Conservation (phyloP, 2,329 filamentous ascomycete genomes). For the Aspergillus ibericus region DNA sequence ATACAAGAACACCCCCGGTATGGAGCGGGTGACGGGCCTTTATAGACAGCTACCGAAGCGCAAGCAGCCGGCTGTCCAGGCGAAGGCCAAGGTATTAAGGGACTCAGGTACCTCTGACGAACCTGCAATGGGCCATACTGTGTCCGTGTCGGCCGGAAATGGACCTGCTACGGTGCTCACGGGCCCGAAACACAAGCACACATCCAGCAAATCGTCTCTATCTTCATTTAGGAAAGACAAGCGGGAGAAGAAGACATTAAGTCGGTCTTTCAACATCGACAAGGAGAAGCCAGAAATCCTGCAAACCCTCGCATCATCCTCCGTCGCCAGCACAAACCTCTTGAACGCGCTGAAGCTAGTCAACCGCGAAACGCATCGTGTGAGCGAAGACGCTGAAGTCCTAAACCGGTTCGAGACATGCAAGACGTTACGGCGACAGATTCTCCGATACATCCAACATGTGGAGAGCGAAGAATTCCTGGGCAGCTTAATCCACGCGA, state of each 20-base stretch:
- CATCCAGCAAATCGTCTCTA: constrained; percentile 36
- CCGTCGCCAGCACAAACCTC: constrained; percentile 87
- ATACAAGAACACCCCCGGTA: constrained; percentile 77
- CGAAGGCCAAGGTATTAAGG: constrained; percentile 76
- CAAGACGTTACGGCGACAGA: constrained; percentile 79
- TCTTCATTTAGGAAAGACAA: constrained; percentile 39
- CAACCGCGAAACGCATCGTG: constrained; percentile 83
- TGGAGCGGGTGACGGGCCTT: constrained; percentile 75
- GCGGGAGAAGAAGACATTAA: constrained; percentile 49
- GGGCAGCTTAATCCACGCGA: constrained; percentile 85
- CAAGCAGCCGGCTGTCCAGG: constrained; percentile 73
- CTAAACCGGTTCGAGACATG: constrained; percentile 79
- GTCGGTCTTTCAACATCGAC: constrained; percentile 74
- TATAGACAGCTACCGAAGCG: constrained; percentile 68
- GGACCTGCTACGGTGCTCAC: constrained; percentile 40
- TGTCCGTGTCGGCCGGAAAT: constrained; percentile 40
- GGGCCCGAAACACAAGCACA: constrained; percentile 37
- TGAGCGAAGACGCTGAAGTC: constrained; percentile 78
- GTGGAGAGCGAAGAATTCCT: constrained; percentile 91
- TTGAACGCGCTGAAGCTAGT: constrained; percentile 84
- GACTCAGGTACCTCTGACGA: constrained; percentile 64
- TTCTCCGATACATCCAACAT: constrained; percentile 88
- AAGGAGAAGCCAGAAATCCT: constrained; percentile 86
- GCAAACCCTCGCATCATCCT: constrained; percentile 81
- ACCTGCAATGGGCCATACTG: constrained; percentile 38